Percentiles rank a stretch among this genome's conserved stretches.
These are phyloP conservation scores for Xylariaceae sp. DNA, from an alignment of 2,329 filamentous ascomycete genomes.

Conservation along the genomic window DNA sequence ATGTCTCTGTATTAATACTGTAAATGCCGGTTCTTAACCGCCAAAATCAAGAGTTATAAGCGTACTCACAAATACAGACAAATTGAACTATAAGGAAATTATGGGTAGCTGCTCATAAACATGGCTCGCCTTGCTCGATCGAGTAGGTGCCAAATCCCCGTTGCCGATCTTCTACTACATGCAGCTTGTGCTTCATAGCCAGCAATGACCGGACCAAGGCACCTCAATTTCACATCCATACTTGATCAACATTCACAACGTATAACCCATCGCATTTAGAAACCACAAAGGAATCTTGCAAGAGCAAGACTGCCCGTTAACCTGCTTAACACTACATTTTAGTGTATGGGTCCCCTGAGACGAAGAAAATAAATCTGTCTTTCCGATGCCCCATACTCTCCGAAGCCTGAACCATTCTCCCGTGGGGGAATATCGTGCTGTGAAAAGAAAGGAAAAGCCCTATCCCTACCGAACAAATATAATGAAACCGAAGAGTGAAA, in stretches of 20 bases:
- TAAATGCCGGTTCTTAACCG: too few species aligned
- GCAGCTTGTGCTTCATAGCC: not conserved
- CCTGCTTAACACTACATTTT: conserved; percentile 8
- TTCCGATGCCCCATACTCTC: conserved; percentile 14
- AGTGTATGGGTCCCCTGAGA: conserved; percentile 8
- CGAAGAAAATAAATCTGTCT: conserved; percentile 8
- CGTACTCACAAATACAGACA: too few species aligned
- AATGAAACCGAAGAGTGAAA: conserved; percentile 15
- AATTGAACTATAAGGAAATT: too few species aligned
- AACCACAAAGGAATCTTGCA: not conserved
- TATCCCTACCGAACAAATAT: conserved; percentile 23
- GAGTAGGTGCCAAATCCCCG: too few species aligned
- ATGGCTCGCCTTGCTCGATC: too few species aligned
- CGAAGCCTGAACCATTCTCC: conserved; percentile 23
- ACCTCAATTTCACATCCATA: not conserved
- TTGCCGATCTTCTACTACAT: too few species aligned
- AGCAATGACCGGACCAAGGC: not conserved
- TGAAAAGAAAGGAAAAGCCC: conserved; percentile 19
- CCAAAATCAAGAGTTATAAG: too few species aligned
- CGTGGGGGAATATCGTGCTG: conserved; percentile 28
- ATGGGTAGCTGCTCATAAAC: too few species aligned
- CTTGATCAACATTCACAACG: not conserved
- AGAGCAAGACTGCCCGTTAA: conserved; percentile 5
- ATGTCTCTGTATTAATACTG: too few species aligned
- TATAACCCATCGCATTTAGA: not conserved